A percentile compares a stretch with the other conserved stretches of the same genome.
Evolutionary conservation across 1,284 basidiomycete genomes (phyloP).

Genomic region (Heliocybe sulcata): DNA sequence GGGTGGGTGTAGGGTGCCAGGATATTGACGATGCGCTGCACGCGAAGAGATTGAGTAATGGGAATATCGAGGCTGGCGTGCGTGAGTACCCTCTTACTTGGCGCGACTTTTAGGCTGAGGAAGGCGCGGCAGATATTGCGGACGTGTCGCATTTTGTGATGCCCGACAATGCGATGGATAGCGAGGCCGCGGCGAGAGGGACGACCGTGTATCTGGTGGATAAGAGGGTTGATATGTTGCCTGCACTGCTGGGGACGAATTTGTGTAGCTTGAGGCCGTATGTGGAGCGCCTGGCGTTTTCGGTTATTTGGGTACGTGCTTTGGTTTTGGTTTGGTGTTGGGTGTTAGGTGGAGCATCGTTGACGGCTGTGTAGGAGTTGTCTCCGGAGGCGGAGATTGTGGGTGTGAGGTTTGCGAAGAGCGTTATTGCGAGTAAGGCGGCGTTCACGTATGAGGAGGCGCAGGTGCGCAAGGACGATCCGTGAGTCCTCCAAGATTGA

Average conservation of each 20-base stretch:
- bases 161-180: slow-evolving; percentile 94
- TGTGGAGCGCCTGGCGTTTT: slow-evolving; percentile 95
- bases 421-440: slow-evolving; percentile 93
- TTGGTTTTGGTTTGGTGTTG: too few species aligned
- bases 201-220: slow-evolving; percentile 99
- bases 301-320: slow-evolving; percentile 84
- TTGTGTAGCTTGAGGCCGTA: slow-evolving; percentile 90
- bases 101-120: too few species aligned
- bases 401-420: slow-evolving; percentile 89
- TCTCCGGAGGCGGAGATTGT: slow-evolving; percentile 85
- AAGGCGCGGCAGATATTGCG: slow-evolving; percentile 95
- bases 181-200: slow-evolving; percentile 90
- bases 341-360: neutral
- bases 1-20: slow-evolving; percentile 66
- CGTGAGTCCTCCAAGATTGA: slow-evolving; percentile 39
- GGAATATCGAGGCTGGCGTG: slow-evolving; percentile 96
- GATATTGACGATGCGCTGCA: slow-evolving; percentile 99
- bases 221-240: slow-evolving; percentile 99
- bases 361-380: slow-evolving; percentile 56
- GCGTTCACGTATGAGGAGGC: slow-evolving; percentile 99
- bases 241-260: slow-evolving; percentile 91
- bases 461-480: slow-evolving; percentile 90
- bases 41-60: slow-evolving; percentile 83
- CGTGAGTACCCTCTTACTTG: too few species aligned
- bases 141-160: slow-evolving; percentile 97